phyloP scores from a whole-genome alignment of 2,329 filamentous ascomycete genomes.

The Aspergillus sp. region DNA sequence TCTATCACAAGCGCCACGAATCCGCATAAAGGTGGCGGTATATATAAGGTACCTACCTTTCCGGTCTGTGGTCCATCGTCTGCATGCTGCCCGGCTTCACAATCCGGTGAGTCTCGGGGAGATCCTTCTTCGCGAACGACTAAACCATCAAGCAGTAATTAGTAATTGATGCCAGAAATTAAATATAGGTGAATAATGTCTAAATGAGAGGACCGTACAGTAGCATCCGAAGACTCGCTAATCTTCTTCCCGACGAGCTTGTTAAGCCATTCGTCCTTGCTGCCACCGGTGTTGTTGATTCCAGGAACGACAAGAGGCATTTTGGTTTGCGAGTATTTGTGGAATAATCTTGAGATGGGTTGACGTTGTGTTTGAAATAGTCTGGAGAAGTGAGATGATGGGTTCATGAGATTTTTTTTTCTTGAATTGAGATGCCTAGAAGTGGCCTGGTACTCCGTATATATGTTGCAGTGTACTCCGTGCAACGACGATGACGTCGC shows the following conservation, averaged over 20 bases:
- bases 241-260: slow-evolving; percentile 50
- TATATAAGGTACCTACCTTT: slow-evolving; percentile 34
- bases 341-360: neutral
- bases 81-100: slow-evolving; percentile 39
- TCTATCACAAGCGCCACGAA: neutral
- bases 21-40: neutral
- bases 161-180: neutral
- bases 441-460: neutral
- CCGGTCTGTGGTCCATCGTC: slow-evolving; percentile 43
- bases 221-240: slow-evolving; percentile 35
- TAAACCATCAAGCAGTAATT: slow-evolving; percentile 14
- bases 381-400: neutral
- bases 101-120: slow-evolving; percentile 46
- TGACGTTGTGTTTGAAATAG: neutral
- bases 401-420: neutral
- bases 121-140: slow-evolving; percentile 48
- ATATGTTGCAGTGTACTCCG: neutral
- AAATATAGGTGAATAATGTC: neutral
- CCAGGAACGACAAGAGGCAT: slow-evolving; percentile 52
- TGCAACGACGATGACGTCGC: neutral
- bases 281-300: slow-evolving; percentile 35
- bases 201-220: slow-evolving; percentile 24
- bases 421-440: neutral
- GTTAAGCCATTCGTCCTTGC: slow-evolving; percentile 43
- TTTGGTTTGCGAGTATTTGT: slow-evolving; percentile 4